These are phyloP conservation scores for Caloboletus inedulis DNA, from an alignment of 1,284 basidiomycete species.

Conservation along the genomic window DNA sequence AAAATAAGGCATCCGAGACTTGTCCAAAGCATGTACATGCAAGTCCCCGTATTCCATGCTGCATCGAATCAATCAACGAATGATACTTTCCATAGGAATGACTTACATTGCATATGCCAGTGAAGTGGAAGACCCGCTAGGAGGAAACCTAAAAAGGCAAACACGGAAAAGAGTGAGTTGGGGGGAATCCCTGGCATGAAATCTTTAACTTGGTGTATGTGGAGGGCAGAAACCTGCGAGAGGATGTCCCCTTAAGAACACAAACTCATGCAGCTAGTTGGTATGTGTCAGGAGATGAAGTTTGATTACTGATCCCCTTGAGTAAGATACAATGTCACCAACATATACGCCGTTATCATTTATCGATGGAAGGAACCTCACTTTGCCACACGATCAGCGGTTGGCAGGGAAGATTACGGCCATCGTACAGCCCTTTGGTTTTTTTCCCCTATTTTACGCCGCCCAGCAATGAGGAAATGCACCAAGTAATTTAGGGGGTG, in stretches of 20 bases:
- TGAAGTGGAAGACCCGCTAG: constrained; percentile 50
- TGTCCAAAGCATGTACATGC: constrained; percentile 64
- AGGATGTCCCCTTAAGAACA: not conserved
- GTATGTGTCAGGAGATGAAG: no score
- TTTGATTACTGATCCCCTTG: not conserved
- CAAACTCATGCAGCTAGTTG: not conserved
- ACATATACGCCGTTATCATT: not conserved
- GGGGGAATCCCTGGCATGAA: not conserved
- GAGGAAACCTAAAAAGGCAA: constrained; percentile 49
- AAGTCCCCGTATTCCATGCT: constrained; percentile 56
- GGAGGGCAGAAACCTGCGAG: not conserved
- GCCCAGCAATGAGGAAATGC: not conserved
- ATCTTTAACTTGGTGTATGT: not conserved
- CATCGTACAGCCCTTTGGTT: no score
- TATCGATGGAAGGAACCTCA: no score
- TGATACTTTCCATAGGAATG: not conserved
- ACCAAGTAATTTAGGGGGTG: not conserved
- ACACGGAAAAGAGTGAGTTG: constrained; percentile 17
- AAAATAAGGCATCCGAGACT: constrained; percentile 51
- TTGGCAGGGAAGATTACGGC: no score
- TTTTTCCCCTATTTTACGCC: no score
- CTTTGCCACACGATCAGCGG: no score
- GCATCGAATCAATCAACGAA: not conserved
- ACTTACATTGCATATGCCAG: constrained; percentile 50
- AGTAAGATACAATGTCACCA: not conserved